Evolutionary conservation across 768 basidiomycete species (phyloP), one percentile per base, ranked within the genome.

Genomic region (Paxillus involutus): DNA sequence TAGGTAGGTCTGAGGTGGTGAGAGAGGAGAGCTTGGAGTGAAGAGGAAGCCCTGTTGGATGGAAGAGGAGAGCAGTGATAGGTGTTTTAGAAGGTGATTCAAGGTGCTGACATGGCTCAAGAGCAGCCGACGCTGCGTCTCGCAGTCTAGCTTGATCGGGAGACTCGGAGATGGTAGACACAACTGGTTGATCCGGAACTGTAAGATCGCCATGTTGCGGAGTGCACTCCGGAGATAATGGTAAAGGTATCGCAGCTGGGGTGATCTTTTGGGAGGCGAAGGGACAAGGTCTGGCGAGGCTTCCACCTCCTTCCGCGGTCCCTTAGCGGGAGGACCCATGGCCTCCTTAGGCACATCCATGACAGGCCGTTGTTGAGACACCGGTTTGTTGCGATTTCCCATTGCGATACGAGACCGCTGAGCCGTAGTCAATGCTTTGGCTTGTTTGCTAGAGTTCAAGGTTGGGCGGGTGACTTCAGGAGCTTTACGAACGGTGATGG

Each of bases 11-110:
- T 79, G 73, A 24, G 81, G 79, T 16, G 84, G 84, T 2, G 85
- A 84, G 36, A 86, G 73, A 2, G 84, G 83, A 1, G 80, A 77
- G n/a, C 73, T 75, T 14, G 85, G 86, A 4, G 85, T 83, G 59
- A 82, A 78, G n/a, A 84, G 66, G 66, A 89, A 89, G 32, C 86
- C 87, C 14, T 77, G 79, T 58, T 88, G 79, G 51, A 89, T 89
- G 3, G 85, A 70, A 14, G 76, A 85, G 70, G 30, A 89, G 76
- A 9, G 80, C 73, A 7, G 87, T 86, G 45, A 89, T 89, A 2
- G 87, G 87, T 30, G 87, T 88, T 56, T 75, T 81, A 4, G 59
- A 61, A 13, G 70, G 69, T 29, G 55, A 33, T 12, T 33, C 49
- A 0, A 40, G 42, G n/a, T 50, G 45, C 12, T 52, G 51, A 42